Evolutionary conservation across 2,329 filamentous ascomycete genomes (phyloP).

Genomic region (Paecilomyces variotii): DNA sequence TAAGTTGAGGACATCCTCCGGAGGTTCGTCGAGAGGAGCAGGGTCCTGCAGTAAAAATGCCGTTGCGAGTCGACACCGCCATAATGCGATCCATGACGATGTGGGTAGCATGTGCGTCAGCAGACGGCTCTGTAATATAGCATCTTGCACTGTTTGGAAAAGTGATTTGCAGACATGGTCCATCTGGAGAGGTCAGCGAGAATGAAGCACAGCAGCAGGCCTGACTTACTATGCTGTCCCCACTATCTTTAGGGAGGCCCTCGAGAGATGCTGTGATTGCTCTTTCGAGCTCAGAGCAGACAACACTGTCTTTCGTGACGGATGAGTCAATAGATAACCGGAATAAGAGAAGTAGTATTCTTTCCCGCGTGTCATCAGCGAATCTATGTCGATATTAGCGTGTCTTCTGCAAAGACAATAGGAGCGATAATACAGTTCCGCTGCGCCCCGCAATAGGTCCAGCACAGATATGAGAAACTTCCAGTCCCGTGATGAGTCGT

Average conservation of each 20-base stretch:
- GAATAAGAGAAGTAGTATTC: slow-evolving; percentile 24
- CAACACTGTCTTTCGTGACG: slow-evolving; percentile 18
- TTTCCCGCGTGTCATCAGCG: slow-evolving; percentile 22
- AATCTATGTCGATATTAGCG: slow-evolving; percentile 19
- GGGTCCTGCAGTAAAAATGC: slow-evolving; percentile 26
- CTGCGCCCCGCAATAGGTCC: slow-evolving; percentile 21
- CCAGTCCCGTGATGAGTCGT: slow-evolving; percentile 8
- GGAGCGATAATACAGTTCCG: slow-evolving; percentile 19
- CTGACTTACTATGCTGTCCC: slow-evolving; percentile 15
- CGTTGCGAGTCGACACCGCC: slow-evolving; percentile 33
- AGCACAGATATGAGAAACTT: slow-evolving; percentile 25
- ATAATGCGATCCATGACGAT: slow-evolving; percentile 25
- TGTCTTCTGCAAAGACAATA: neutral
- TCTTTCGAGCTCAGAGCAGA: slow-evolving; percentile 26
- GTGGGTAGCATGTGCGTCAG: slow-evolving; percentile 33
- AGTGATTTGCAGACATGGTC: slow-evolving; percentile 17
- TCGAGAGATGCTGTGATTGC: slow-evolving; percentile 24
- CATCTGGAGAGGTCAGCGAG: slow-evolving; percentile 17
- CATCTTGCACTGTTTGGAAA: slow-evolving; percentile 29
- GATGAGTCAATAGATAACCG: slow-evolving; percentile 30
- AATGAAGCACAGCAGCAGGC: neutral
- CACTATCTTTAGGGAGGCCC: slow-evolving; percentile 12
- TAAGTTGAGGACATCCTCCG: slow-evolving; percentile 21
- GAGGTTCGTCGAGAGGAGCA: slow-evolving; percentile 17
- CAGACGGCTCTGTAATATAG: slow-evolving; percentile 31